These are phyloP conservation scores for Penicillium parvum DNA, from an alignment of 495 filamentous ascomycete species.

Conservation along the genomic window DNA sequence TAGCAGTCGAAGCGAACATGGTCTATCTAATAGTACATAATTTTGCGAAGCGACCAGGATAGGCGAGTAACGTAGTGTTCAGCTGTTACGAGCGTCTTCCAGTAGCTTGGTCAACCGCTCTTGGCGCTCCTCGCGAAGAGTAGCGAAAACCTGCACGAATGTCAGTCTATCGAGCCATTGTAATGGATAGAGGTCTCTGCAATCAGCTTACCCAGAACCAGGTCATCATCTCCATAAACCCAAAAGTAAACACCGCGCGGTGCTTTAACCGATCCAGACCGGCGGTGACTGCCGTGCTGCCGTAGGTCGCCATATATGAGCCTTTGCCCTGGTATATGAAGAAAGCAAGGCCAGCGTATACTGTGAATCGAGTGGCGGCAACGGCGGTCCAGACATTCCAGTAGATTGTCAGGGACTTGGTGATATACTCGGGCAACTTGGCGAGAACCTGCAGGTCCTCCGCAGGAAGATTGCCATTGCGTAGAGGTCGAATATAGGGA, in stretches of 20 bases:
- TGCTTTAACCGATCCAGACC: constrained; percentile 65
- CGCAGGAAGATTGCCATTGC: constrained; percentile 23
- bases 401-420: constrained; percentile 36
- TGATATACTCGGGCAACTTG: constrained; percentile 37
- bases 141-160: constrained; percentile 47
- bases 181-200: background rate
- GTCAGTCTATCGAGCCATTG: constrained; percentile 12
- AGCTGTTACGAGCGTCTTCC: constrained; percentile 27
- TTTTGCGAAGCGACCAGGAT: background rate
- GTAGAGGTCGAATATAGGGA: constrained; percentile 25
- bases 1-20: constrained; percentile 1
- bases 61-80: too few relatives aligned
- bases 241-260: constrained; percentile 75
- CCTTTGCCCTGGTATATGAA: constrained; percentile 63
- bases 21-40: constrained; percentile 12
- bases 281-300: constrained; percentile 18
- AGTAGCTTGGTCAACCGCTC: constrained; percentile 33
- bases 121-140: constrained; percentile 43
- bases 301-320: constrained; percentile 28
- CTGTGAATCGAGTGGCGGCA: constrained; percentile 58
- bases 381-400: constrained; percentile 76
- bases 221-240: constrained; percentile 75
- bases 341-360: constrained; percentile 62
- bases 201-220: constrained; percentile 92
- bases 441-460: constrained; percentile 30